Evolutionary conservation across 2,329 filamentous ascomycete genomes (phyloP), one percentile per base, ranked within the genome.

Genomic region (Xylariales sp.): DNA sequence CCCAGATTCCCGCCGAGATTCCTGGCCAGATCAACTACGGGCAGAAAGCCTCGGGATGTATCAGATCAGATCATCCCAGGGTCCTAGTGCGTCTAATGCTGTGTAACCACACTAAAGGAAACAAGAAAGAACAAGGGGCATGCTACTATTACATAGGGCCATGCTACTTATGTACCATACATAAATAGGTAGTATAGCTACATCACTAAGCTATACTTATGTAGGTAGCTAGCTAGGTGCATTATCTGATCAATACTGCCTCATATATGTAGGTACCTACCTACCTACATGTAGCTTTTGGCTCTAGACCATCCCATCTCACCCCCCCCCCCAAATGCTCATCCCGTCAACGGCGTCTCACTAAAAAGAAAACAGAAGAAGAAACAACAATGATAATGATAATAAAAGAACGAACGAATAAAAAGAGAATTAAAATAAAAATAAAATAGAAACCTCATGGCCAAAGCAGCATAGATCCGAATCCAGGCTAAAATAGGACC

Each of bases 371-470:
- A 36, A 18, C 14, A 36, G 48, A 32, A 43, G 48, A 32, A 43
- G 23, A 23, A 23, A 23, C 23, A 23, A 23, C 23, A 23, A 2
- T 23, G 23, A 23, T 23, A 23, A 52, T 39, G 23, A 30, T 36
- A 36, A 18, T 18, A 36, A 54, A 32, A 43, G 30, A 55, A 53
- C 12, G 23, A 48, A 23, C 2, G 23, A 41, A 56, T 23, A 28
- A 54, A 18, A 39, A 3, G 43, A 43, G 43, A 69, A 70, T 65
- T 39, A 32, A 48, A 41, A 56, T 23, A 28, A 54, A 18, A 39
- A 3, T 43, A 43, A 49, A 69, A 70, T 65, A 70, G 23, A 70
- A 60, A 49, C 72, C 74, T 74, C 74, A 73, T 75, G 73, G 74
- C 71, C 53, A 65, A 48, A 64, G 74, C 74, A 54, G 58, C 66